phyloP scores from a whole-genome alignment of 306 rosid genomes.

The Quercus gilva region DNA sequence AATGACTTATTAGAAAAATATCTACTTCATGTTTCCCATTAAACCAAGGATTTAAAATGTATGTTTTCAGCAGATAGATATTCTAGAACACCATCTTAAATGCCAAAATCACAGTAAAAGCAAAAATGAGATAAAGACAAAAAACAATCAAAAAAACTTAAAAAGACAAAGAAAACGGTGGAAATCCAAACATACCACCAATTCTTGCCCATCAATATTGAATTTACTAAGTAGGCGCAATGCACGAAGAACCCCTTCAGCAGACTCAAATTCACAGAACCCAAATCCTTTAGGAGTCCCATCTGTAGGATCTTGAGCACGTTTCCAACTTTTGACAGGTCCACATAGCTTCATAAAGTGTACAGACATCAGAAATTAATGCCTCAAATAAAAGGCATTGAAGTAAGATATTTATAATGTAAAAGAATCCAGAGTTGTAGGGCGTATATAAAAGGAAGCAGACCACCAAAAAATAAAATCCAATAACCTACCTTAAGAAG shows the following conservation, averaged over 20 bases:
- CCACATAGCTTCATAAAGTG: conserved; percentile 72
- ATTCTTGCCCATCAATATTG: conserved; percentile 92
- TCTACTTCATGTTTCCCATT: not conserved
- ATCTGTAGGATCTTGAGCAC: conserved; percentile 78
- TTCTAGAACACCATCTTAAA: not conserved
- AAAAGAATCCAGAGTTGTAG: not conserved
- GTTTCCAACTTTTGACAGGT: conserved; percentile 96
- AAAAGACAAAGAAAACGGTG: not conserved
- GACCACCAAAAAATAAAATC: not conserved
- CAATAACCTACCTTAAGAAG: conserved; percentile 68
- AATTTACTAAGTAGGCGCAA: conserved; percentile 80
- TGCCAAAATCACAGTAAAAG: not conserved
- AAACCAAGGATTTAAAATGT: not conserved
- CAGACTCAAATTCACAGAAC: conserved; percentile 92
- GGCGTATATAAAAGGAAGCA: not conserved
- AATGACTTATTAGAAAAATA: not conserved
- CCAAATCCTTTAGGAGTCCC: conserved; percentile 93
- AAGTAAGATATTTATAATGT: not conserved
- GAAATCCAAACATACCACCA: conserved; percentile 57
- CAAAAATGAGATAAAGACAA: not conserved
- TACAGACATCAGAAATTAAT: conserved; percentile 5
- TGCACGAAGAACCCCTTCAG: conserved; percentile 97
- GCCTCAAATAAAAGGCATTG: not conserved
- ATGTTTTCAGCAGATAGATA: not conserved
- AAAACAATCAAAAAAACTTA: not conserved